Conservation (phyloP, 768 basidiomycete species). For the Mycena sanguinolenta region DNA sequence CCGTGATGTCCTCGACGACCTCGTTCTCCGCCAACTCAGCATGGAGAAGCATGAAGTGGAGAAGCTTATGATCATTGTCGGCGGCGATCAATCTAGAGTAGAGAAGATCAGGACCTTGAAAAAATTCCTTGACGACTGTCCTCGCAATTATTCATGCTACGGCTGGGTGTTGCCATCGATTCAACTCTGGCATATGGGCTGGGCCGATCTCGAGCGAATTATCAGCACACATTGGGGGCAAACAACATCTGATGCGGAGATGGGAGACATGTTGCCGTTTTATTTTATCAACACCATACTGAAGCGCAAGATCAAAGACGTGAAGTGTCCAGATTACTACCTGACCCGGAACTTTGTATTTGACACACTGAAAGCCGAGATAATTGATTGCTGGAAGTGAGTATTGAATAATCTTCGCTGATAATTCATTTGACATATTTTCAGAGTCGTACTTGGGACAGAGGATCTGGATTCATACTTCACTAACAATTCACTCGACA, state of each 20-base stretch:
- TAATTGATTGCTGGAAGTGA: conserved; percentile 19
- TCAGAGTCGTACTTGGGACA: conserved; percentile 4
- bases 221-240: conserved; percentile 13
- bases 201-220: conserved; percentile 20
- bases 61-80: conserved; percentile 14
- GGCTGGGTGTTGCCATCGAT: conserved; percentile 13
- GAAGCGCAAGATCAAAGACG: conserved; percentile 19
- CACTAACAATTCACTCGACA: not conserved
- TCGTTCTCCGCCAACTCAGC: not conserved
- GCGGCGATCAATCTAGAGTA: conserved; percentile 19
- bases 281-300: conserved; percentile 17
- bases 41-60: conserved; percentile 3
- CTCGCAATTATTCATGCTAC: conserved; percentile 9
- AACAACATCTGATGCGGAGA: conserved; percentile 3
- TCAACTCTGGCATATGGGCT: conserved; percentile 20
- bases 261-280: conserved; percentile 16
- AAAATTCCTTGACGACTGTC: conserved; percentile 1
- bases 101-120: conserved; percentile 7
- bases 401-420: no score
- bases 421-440: conserved; percentile 4
- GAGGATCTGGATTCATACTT: not conserved
- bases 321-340: conserved; percentile 19
- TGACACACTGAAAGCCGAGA: conserved; percentile 7
- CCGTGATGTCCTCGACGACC: conserved; percentile 8
- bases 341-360: conserved; percentile 19